A percentile compares a stretch with the other conserved stretches of the same genome.
phyloP scores from a whole-genome alignment of 1,284 basidiomycete species.

The Naganishia sp. region DNA sequence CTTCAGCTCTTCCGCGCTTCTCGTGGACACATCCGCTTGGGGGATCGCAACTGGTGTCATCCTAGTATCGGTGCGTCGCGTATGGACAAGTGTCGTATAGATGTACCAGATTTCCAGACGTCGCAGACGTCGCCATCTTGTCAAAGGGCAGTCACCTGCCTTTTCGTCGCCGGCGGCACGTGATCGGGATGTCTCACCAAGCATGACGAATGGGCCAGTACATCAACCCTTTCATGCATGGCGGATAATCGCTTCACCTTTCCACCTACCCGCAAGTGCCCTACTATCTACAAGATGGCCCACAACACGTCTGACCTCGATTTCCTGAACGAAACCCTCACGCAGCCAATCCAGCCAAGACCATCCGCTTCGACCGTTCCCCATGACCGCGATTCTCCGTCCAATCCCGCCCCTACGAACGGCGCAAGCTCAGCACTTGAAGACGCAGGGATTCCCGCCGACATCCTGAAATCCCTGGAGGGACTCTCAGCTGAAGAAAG shows the following conservation, averaged over 20 bases:
- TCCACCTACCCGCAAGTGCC: neutral
- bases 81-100: neutral
- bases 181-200: neutral
- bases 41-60: conserved; percentile 12
- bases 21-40: neutral
- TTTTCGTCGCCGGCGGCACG: conserved; percentile 9
- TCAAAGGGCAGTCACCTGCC: conserved; percentile 1
- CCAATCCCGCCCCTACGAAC: conserved; percentile 1
- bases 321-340: conserved; percentile 50
- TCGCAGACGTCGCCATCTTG: neutral
- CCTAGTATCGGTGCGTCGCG: neutral
- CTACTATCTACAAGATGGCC: neutral
- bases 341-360: conserved; percentile 39
- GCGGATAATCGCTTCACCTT: too few species aligned
- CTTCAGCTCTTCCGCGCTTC: conserved; percentile 21
- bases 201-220: conserved; percentile 11
- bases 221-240: neutral
- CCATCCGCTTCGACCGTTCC: conserved; percentile 37
- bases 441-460: conserved; percentile 24
- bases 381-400: conserved; percentile 16
- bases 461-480: conserved; percentile 15
- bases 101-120: neutral
- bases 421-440: neutral
- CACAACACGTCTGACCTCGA: conserved; percentile 48
- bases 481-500: conserved; percentile 33